Base-by-base conservation (phyloP, 2,329 filamentous ascomycete species). In the Amauroascus niger region DNA sequence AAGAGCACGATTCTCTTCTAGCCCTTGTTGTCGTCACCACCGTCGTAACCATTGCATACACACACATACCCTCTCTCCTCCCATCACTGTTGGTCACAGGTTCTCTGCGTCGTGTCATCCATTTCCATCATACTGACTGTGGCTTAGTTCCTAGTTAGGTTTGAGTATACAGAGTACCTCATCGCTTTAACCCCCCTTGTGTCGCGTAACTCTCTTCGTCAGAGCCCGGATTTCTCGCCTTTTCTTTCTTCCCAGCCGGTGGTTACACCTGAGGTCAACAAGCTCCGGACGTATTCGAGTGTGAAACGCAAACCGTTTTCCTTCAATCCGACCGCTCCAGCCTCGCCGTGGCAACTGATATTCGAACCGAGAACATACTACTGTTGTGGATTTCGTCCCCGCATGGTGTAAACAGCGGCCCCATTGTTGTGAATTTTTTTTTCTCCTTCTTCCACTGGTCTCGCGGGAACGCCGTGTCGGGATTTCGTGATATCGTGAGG, bases 221-320 rank as follows among this genome's bases (percentile, higher is more conserved):
- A 16, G 28, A 20, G 18, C 24, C 45, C 4, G 24, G 6, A 20
- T 30, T 2, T 18, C n/a, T 30, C 6, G 6, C 13, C 9, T 45
- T 18, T 47, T 35, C 18, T 28, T 14, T 20, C 24, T n/a, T n/a
- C n/a, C n/a, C n/a, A n/a, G n/a, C n/a, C n/a, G n/a, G 20, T 7
- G 33, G 46, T 49, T 49, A 26, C 46, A 49, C 46, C 33, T 49
- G 46, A 49, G 22, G 20, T n/a, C 16, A 30, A 28, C 14, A 41
- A 28, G 13, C 14, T 40, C 24, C 18, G 26, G 37, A 20, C 47
- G n/a, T 41, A 3, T 30, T 40, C 47, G 33, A 49, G 33, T 13
- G 33, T 40, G 33, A 41, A 39, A 30, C 22, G 13, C 35, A 40
- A n/a, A n/a, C n/a, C n/a, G 14, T 35, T n/a, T 26, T 40, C 18